Base-by-base conservation (phyloP, 2,329 filamentous ascomycete species). In the Davidsoniella australis region DNA sequence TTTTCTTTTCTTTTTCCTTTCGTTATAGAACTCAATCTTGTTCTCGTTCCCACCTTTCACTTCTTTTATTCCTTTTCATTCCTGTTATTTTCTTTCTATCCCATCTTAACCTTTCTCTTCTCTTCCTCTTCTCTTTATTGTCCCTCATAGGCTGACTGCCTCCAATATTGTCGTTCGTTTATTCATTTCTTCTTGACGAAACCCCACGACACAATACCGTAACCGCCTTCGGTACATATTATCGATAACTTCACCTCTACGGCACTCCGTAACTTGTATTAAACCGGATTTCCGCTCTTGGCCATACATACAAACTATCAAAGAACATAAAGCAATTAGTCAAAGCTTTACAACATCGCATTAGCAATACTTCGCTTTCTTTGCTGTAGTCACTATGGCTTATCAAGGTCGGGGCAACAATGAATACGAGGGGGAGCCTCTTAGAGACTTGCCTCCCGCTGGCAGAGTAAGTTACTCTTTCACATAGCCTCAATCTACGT, bases 391-490 rank as follows among this genome's bases (percentile, higher is more conserved):
- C 56, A 63, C 51, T 53, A 68, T 68, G 66, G 79, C 79, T 59
- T 82, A 82, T 64, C 74, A 76, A 64, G 74, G 75, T 61, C 64
- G 68, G 59, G 70, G 72, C 54, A 69, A 75, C 56, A 48, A 52
- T 12, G 73, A 73, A 50, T 80, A 78, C 56, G 69, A 76, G 50
- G 72, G 76, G 57, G 79, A 85, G 61, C 72, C 70, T 52, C 64
- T 85, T 59, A 77, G 83, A 60, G 80, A 85, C 60, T 68, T 85
- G 33, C 73, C 76, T 54, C 62, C 71, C 52, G 72, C 72, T 52
- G 70, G 68, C 59, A 70, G 68, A 60, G 81, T 84, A 70, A 68
- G 78, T 67, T 56, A 47, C 38, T 46, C 29, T 33, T 39, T 37
- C 18, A 42, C 14, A 12, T 20, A 6, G 5, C 17, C 3, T 42